These are phyloP conservation scores for Scheffersomyces insectosa DNA, from an alignment of 1,139 yeast species.

Conservation along the genomic window DNA sequence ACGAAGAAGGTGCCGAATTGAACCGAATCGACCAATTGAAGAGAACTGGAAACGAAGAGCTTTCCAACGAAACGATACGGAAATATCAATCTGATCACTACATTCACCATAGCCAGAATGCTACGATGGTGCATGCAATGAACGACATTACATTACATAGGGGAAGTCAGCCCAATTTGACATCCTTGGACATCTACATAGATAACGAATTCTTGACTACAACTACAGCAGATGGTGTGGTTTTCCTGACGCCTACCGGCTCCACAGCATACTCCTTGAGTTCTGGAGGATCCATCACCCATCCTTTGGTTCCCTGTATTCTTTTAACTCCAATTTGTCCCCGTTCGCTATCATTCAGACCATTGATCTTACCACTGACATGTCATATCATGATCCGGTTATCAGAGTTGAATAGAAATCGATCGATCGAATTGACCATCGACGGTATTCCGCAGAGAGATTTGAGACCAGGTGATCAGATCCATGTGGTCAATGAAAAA, in stretches of 20 bases:
- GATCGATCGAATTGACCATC: constrained; percentile 57
- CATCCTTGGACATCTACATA: constrained; percentile 76
- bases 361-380: constrained; percentile 74
- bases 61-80: constrained; percentile 12
- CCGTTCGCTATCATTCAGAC: constrained; percentile 82
- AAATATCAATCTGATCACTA: not conserved
- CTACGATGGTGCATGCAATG: constrained; percentile 67
- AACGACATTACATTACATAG: constrained; percentile 88
- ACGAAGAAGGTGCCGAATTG: not conserved
- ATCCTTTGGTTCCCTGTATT: constrained; percentile 83
- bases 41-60: not conserved
- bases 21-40: not conserved
- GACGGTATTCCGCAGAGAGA: constrained; percentile 80
- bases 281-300: constrained; percentile 91
- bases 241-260: constrained; percentile 88
- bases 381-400: constrained; percentile 69
- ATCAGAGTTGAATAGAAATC: constrained; percentile 49
- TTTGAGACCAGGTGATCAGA: constrained; percentile 74
- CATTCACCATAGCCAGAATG: constrained; percentile 14
- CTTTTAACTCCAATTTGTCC: constrained; percentile 89
- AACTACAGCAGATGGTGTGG: constrained; percentile 89
- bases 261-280: constrained; percentile 90
- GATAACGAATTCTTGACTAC: constrained; percentile 83
- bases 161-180: constrained; percentile 84
- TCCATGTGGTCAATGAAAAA: constrained; percentile 64